A percentile compares a stretch with the other conserved stretches of the same genome.
Evolutionary conservation across 441 rosid genomes (phyloP).

Genomic region (Euphorbia corollata): DNA sequence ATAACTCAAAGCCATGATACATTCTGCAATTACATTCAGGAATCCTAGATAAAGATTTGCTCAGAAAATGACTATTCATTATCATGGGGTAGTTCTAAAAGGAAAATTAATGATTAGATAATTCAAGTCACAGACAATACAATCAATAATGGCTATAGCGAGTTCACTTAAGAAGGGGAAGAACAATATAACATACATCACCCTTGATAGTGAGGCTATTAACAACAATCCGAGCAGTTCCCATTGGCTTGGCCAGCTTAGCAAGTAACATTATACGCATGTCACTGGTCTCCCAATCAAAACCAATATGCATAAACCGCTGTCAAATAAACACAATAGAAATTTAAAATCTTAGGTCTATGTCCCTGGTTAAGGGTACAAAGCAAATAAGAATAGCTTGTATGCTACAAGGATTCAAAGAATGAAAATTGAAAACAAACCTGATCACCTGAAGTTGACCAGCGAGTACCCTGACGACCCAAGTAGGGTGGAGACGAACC

Average conservation of each 20-base stretch:
- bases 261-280: slow-evolving; percentile 78
- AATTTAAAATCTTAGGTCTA: slow-evolving; percentile 7
- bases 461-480: slow-evolving; percentile 73
- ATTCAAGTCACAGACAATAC: background rate
- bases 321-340: slow-evolving; percentile 30
- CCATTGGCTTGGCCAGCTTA: slow-evolving; percentile 75
- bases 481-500: slow-evolving; percentile 71
- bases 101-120: background rate
- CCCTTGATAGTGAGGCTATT: slow-evolving; percentile 93
- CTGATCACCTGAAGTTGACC: slow-evolving; percentile 84
- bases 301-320: slow-evolving; percentile 70
- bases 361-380: background rate
- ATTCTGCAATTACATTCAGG: background rate
- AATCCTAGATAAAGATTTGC: background rate
- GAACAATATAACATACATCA: slow-evolving; percentile 50
- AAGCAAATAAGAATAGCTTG: background rate
- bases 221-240: slow-evolving; percentile 79
- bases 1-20: background rate
- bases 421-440: slow-evolving; percentile 28
- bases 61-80: background rate
- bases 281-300: slow-evolving; percentile 81
- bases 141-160: background rate
- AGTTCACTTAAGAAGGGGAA: background rate
- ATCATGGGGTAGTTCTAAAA: background rate
- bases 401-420: background rate